Conservation (phyloP, 371 early-diverging fungal genomes). For the Vavraia culicis region DNA sequence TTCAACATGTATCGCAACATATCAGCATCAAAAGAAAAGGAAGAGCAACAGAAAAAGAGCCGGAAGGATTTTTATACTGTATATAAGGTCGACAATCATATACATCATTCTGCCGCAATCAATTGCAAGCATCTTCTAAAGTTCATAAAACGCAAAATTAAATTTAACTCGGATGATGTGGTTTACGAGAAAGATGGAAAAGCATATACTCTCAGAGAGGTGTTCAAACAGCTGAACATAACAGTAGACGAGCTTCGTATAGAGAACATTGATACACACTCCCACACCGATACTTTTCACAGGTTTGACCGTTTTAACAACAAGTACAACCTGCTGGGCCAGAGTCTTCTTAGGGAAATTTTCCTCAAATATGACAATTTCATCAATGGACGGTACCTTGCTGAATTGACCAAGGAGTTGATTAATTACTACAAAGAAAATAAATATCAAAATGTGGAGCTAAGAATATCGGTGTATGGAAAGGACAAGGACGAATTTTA, state of each 20-base stretch:
- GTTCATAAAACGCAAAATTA: constrained; percentile 80
- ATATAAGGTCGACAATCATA: constrained; percentile 88
- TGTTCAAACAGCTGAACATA: constrained; percentile 71
- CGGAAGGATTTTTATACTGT: constrained; percentile 92
- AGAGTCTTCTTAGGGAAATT: constrained; percentile 52
- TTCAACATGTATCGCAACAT: constrained; percentile 62
- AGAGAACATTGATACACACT: constrained; percentile 86
- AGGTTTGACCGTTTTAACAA: constrained; percentile 86
- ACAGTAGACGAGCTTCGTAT: constrained; percentile 79
- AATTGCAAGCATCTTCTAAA: constrained; percentile 86
- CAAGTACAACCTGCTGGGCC: constrained; percentile 76
- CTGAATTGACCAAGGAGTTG: constrained; percentile 81
- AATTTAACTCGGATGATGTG: constrained; percentile 48
- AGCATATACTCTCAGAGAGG: constrained; percentile 46
- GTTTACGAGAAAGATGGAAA: constrained; percentile 45
- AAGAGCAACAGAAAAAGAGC: constrained; percentile 54
- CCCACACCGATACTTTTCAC: constrained; percentile 52
- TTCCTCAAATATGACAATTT: constrained; percentile 84
- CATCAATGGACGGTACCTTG: constrained; percentile 65
- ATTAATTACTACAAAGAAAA: constrained; percentile 69
- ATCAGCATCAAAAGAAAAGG: constrained; percentile 62
- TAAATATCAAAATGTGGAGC: constrained; percentile 40
- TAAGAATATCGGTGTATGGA: constrained; percentile 43
- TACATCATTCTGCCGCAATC: constrained; percentile 83
- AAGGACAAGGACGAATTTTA: constrained; percentile 62